phyloP scores from a whole-genome alignment of 1,284 basidiomycete genomes.

The Boletellus deceptivus region DNA sequence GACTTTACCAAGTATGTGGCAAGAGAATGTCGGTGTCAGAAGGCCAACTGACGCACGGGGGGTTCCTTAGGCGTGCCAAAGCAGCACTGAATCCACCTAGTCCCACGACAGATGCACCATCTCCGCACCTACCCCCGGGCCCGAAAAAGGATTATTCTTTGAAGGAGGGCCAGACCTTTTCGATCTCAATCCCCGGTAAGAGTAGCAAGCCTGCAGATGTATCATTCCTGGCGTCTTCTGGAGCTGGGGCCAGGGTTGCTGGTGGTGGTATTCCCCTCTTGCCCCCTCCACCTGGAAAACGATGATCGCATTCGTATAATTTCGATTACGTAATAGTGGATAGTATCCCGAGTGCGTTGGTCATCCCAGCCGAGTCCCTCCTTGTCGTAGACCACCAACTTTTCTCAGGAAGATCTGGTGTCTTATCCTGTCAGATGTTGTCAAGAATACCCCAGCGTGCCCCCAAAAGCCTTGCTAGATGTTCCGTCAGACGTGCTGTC shows the following conservation, averaged over 20 bases:
- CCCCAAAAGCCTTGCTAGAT: slow-evolving; percentile 11
- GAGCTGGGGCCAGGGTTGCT: slow-evolving; percentile 22
- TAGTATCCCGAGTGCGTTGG: slow-evolving; percentile 6
- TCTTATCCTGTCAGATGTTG: slow-evolving; percentile 25
- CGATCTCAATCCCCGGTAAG: slow-evolving; percentile 84
- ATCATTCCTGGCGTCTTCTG: slow-evolving; percentile 37
- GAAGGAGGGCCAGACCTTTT: slow-evolving; percentile 96
- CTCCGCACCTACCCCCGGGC: slow-evolving; percentile 64
- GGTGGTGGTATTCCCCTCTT: slow-evolving; percentile 58
- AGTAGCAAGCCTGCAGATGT: slow-evolving; percentile 35
- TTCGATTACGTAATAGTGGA: slow-evolving; percentile 19
- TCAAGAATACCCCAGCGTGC: slow-evolving; percentile 30
- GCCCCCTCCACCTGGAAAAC: slow-evolving; percentile 67
- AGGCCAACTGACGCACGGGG: neutral
- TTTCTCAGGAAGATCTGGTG: slow-evolving; percentile 2
- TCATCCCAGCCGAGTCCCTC: slow-evolving; percentile 1
- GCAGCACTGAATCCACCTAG: slow-evolving; percentile 56
- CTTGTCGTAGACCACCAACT: slow-evolving; percentile 13
- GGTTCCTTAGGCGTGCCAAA: slow-evolving; percentile 55
- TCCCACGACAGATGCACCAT: slow-evolving; percentile 41
- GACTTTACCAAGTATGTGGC: slow-evolving; percentile 83
- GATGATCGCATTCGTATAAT: slow-evolving; percentile 7
- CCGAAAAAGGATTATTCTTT: slow-evolving; percentile 94
- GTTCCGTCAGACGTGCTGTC: slow-evolving; percentile 18
- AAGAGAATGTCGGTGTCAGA: neutral